Conservation (phyloP, 2,329 filamentous ascomycete genomes). For the Colletotrichum scovillei region DNA sequence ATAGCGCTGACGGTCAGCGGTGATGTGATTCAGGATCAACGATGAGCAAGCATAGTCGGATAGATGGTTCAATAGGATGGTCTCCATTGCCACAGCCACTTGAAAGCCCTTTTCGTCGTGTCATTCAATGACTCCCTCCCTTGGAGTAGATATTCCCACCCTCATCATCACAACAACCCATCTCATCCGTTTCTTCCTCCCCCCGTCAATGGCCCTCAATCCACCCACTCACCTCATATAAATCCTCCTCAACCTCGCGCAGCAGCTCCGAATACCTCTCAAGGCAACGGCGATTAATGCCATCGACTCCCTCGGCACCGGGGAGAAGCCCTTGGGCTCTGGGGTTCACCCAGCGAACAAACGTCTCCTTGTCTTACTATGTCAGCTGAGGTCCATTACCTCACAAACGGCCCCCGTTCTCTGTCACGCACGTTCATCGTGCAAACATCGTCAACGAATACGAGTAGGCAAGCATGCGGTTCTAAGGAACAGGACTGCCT, state of each 20-base stretch:
- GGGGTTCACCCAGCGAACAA: neutral
- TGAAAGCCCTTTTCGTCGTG: too few species aligned
- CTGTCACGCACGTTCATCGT: too few species aligned
- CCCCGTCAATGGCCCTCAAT: neutral
- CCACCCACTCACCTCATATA: neutral
- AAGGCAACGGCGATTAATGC: neutral
- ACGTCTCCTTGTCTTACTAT: neutral
- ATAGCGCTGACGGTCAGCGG: constrained; percentile 46
- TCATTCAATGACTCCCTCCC: too few species aligned
- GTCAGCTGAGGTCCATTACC: too few species aligned
- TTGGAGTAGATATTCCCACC: neutral
- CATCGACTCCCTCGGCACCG: neutral
- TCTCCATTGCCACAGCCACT: too few species aligned
- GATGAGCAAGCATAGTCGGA: neutral
- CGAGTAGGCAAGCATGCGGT: too few species aligned
- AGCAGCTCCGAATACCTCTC: neutral
- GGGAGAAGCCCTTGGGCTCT: neutral
- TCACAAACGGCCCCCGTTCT: too few species aligned
- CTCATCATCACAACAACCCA: neutral
- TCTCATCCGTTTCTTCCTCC: neutral
- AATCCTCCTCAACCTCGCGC: neutral
- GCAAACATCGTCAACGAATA: too few species aligned
- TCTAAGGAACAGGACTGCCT: too few species aligned
- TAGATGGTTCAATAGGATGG: neutral
- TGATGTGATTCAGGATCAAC: constrained; percentile 5